Conservation (phyloP, 169 alveolate genomes). For the Plasmodium inui region DNA sequence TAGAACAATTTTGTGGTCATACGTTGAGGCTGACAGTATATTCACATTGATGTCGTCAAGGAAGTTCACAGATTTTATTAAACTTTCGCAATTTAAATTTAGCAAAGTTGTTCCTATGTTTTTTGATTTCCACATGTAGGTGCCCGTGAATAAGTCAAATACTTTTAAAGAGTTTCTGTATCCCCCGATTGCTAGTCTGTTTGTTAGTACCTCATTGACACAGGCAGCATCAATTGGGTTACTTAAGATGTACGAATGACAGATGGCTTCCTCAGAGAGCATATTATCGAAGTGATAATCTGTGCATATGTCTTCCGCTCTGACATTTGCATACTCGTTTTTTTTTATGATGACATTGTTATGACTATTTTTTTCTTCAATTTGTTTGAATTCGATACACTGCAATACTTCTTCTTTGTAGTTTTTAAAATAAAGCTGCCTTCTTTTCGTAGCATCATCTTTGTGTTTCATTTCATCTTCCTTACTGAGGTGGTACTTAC, state of each 20-base stretch:
- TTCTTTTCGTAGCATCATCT: constrained; percentile 19
- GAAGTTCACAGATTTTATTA: constrained; percentile 77
- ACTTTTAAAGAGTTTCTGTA: constrained; percentile 76
- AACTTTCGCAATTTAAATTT: constrained; percentile 77
- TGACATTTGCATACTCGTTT: constrained; percentile 29
- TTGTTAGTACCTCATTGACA: constrained; percentile 75
- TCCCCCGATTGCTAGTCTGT: constrained; percentile 82
- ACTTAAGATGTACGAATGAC: constrained; percentile 75
- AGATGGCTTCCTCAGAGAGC: constrained; percentile 42
- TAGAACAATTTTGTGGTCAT: constrained; percentile 77
- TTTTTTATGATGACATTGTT: neutral
- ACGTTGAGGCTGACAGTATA: constrained; percentile 78
- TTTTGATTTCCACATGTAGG: constrained; percentile 81
- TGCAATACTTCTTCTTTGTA: constrained; percentile 30
- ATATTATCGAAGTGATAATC: constrained; percentile 63
- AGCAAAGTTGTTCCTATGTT: constrained; percentile 78
- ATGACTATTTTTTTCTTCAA: constrained; percentile 33
- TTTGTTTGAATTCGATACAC: constrained; percentile 24
- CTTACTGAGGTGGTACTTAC: constrained; percentile 16
- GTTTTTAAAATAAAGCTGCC: constrained; percentile 15
- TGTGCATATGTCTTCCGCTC: constrained; percentile 30
- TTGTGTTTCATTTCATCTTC: constrained; percentile 11
- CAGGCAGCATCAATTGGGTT: constrained; percentile 78
- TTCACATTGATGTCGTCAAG: constrained; percentile 80
- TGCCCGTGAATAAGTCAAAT: constrained; percentile 80